Evolutionary conservation across 2,329 filamentous ascomycete species (phyloP).

Genomic region (Drechmeria coniospora): DNA sequence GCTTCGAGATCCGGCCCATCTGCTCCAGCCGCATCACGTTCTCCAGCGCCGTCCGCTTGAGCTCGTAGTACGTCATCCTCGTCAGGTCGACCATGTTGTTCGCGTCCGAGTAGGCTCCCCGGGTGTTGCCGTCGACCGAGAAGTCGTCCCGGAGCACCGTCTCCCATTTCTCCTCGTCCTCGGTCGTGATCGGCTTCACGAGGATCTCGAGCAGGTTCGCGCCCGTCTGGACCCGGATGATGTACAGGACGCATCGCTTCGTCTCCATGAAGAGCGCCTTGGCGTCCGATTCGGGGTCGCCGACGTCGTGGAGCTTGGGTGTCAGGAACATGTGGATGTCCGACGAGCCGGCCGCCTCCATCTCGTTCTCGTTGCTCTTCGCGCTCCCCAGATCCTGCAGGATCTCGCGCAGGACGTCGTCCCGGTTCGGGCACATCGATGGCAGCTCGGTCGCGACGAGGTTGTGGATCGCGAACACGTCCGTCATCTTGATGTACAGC

Average conservation of each 20-base stretch:
- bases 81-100: conserved; percentile 86
- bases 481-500: conserved; percentile 97
- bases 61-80: conserved; percentile 73
- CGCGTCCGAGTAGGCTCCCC: conserved; percentile 77
- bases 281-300: conserved; percentile 83
- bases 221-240: conserved; percentile 90
- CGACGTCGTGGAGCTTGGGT: conserved; percentile 75
- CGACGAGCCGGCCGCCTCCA: conserved; percentile 69
- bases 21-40: conserved; percentile 85
- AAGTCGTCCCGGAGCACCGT: conserved; percentile 72
- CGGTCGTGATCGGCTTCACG: conserved; percentile 69
- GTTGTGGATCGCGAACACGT: conserved; percentile 92
- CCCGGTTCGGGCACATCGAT: conserved; percentile 60
- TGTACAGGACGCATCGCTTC: conserved; percentile 91
- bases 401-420: conserved; percentile 82
- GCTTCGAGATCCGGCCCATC: conserved; percentile 69
- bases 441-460: conserved; percentile 68
- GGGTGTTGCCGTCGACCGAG: conserved; percentile 44
- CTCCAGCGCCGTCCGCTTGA: conserved; percentile 86
- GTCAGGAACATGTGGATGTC: conserved; percentile 87
- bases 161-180: conserved; percentile 85
- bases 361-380: conserved; percentile 90
- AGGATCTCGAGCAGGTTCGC: conserved; percentile 89
- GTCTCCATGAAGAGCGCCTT: conserved; percentile 97
- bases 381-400: conserved; percentile 88